Evolutionary conservation across 495 filamentous ascomycete genomes (phyloP), one percentile per base, ranked within the genome.

Genomic region (Penicillium malachiteum): DNA sequence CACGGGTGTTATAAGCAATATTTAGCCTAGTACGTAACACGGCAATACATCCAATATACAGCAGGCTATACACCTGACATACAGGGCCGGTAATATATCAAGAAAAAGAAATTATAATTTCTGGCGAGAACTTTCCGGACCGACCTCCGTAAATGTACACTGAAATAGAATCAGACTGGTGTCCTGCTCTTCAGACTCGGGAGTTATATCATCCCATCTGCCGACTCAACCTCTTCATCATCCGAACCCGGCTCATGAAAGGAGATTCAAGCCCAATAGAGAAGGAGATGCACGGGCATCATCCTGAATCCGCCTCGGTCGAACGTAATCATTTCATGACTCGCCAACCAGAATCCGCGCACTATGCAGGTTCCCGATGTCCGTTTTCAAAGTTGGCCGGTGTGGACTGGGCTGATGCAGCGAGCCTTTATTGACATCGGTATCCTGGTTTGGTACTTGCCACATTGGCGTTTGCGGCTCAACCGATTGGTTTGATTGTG

Each of bases 291-390:
- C 43, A 46, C 12, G 11, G 13, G 4, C 26, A 46, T 9, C 43
- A 46, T 46, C 26, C 26, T 2, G 42, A 12, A 30, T 10, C 17
- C 4, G 42, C 21, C 17, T 12, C 3, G 3, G 31, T 13, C 43
- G 21, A 32, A 46, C 2, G 43, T 32, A 32, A 14, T 1, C 18
- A 46, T 46, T 26, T 32, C 43, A 32, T 13, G 43, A 26, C 8
- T 13, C 42, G 21, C 26, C 16, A 32, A 13, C 43, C 43, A 26
- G 21, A 46, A 46, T 32, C 43, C 18, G 43, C 43, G 8, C 26
- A 13, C 9, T 9, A 46, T 46, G 43, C 43, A 46, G 43, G 26
- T 46, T 46, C 43, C 43, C 43, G 43, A 31, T 46, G 43, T n/a
- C 43, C 12, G 21, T 30, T 46, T 33, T 46, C 4, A 33, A 44